Evolutionary conservation across 73 alveolate genomes (phyloP).

Genomic region (Paramecium pentaurelia): DNA sequence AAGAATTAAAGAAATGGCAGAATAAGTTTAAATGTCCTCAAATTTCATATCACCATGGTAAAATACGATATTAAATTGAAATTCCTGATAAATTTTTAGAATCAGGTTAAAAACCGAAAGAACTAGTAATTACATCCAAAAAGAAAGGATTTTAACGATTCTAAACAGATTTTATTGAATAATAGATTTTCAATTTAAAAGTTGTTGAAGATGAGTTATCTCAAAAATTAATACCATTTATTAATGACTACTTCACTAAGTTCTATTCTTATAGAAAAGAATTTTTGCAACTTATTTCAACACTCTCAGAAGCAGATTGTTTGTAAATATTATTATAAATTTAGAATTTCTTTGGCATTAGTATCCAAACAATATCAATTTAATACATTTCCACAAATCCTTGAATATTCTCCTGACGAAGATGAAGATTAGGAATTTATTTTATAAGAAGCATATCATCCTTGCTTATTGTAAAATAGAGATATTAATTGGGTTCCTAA

Average conservation of each 20-base stretch:
- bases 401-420: neutral
- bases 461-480: conserved; percentile 70
- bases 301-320: neutral
- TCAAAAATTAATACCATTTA: conserved; percentile 68
- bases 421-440: neutral
- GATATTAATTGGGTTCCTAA: conserved; percentile 72
- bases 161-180: conserved; percentile 65
- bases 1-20: conserved; percentile 46
- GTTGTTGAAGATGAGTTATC: conserved; percentile 68
- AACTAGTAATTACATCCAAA: conserved; percentile 76
- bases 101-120: conserved; percentile 72
- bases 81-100: conserved; percentile 70
- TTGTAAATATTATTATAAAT: neutral
- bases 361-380: conserved; percentile 36
- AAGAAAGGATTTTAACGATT: conserved; percentile 73
- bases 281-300: conserved; percentile 32
- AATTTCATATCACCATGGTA: conserved; percentile 69
- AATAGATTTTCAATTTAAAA: conserved; percentile 66
- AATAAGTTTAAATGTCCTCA: conserved; percentile 32
- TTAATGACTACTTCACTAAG: conserved; percentile 55
- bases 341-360: conserved; percentile 60
- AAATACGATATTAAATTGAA: conserved; percentile 77
- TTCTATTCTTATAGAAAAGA: conserved; percentile 68
- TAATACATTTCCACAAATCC: neutral
- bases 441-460: conserved; percentile 77